A percentile compares a stretch with the other conserved stretches of the same genome.
Evolutionary conservation across 352 stramenopile species (phyloP).

Genomic region (Globisporangium paddicum): DNA sequence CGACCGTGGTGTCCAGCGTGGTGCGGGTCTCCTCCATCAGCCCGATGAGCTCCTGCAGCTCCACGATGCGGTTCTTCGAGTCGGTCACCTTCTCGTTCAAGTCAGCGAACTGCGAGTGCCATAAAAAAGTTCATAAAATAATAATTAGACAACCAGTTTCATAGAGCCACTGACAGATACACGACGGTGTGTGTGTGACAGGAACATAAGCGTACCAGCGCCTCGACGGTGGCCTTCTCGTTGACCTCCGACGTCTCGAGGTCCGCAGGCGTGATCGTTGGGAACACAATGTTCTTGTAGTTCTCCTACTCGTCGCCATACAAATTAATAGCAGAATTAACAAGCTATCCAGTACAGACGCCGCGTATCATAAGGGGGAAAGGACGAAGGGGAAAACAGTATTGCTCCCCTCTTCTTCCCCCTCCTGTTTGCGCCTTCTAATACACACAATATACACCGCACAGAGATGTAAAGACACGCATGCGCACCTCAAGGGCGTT

Average conservation of each 20-base stretch:
- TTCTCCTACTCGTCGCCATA: slow-evolving; percentile 30
- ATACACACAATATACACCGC: neutral
- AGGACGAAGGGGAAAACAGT: neutral
- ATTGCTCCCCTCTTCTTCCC: neutral
- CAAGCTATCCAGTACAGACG: no score
- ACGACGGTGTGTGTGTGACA: neutral
- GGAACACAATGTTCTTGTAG: slow-evolving; percentile 85
- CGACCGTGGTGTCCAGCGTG: slow-evolving; percentile 80
- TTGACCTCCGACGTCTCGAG: slow-evolving; percentile 68
- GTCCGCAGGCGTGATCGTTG: slow-evolving; percentile 69
- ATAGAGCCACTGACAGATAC: neutral
- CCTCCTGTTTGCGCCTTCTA: neutral
- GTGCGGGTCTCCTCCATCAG: slow-evolving; percentile 84
- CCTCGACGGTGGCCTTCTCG: slow-evolving; percentile 72
- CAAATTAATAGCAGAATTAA: no score
- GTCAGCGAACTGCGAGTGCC: slow-evolving; percentile 61
- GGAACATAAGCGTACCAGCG: slow-evolving; percentile 50
- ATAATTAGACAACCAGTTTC: neutral
- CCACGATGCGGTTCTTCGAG: slow-evolving; percentile 80
- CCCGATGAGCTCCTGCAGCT: slow-evolving; percentile 81
- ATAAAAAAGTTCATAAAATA: slow-evolving; percentile 3
- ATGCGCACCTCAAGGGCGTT: slow-evolving; percentile 57
- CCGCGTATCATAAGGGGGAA: no score
- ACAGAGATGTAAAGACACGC: neutral
- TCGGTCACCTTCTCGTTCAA: slow-evolving; percentile 80